phyloP scores from a whole-genome alignment of 2,329 filamentous ascomycete species.

The Stagonosporopsis tanaceti region DNA sequence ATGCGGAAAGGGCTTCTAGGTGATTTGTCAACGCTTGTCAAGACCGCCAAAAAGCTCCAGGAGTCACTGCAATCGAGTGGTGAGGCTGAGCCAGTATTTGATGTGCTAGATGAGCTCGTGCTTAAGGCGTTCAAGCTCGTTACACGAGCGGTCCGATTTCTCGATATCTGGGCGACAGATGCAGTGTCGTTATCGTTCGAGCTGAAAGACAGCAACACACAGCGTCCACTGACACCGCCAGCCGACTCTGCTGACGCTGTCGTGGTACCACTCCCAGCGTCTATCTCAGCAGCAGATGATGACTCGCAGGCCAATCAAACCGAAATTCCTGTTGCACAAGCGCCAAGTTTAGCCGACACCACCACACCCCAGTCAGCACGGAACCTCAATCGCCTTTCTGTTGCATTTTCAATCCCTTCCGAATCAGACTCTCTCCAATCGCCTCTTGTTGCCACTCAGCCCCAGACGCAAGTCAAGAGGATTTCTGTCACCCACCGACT shows the following conservation, averaged over 20 bases:
- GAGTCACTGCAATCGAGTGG: slow-evolving; percentile 65
- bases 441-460: slow-evolving; percentile 35
- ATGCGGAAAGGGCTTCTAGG: slow-evolving; percentile 88
- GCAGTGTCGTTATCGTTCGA: slow-evolving; percentile 60
- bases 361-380: slow-evolving; percentile 41
- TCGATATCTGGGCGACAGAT: slow-evolving; percentile 78
- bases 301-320: slow-evolving; percentile 57
- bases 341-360: slow-evolving; percentile 37
- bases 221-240: slow-evolving; percentile 50
- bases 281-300: slow-evolving; percentile 34
- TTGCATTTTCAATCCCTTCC: slow-evolving; percentile 51
- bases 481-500: slow-evolving; percentile 73
- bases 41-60: slow-evolving; percentile 84
- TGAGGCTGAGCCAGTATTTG: slow-evolving; percentile 63
- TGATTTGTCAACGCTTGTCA: slow-evolving; percentile 88
- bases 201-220: slow-evolving; percentile 40
- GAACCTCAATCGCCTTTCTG: slow-evolving; percentile 42
- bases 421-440: slow-evolving; percentile 46
- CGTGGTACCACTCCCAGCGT: slow-evolving; percentile 39
- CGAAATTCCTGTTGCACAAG: slow-evolving; percentile 44
- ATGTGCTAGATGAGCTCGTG: slow-evolving; percentile 90
- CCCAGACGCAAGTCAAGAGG: slow-evolving; percentile 53
- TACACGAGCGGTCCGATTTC: slow-evolving; percentile 86
- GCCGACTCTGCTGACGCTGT: slow-evolving; percentile 44
- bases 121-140: slow-evolving; percentile 93